These are phyloP conservation scores for Rhizopogon roseolus DNA, from an alignment of 768 basidiomycete genomes.

Conservation along the genomic window DNA sequence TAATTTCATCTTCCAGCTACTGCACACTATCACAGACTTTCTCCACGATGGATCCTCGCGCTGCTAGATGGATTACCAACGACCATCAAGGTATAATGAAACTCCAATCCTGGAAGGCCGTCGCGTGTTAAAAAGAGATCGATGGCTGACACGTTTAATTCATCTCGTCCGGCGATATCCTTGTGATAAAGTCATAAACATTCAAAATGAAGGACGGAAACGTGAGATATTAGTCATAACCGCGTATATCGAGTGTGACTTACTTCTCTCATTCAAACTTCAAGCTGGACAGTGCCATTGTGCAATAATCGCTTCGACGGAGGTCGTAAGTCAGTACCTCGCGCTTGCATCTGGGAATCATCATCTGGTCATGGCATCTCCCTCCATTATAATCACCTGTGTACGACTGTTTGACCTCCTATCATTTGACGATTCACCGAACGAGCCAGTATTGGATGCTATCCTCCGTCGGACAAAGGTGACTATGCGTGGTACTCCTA, in stretches of 20 bases:
- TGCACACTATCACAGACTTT: not conserved
- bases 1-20: not conserved
- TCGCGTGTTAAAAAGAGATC: not conserved
- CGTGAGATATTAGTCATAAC: not conserved
- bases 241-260: not conserved
- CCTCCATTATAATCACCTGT: too few relatives aligned
- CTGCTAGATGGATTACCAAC: not conserved
- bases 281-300: not conserved
- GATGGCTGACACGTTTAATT: not conserved
- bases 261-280: not conserved
- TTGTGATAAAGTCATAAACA: not conserved
- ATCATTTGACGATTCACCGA: too few relatives aligned
- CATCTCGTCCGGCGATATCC: not conserved
- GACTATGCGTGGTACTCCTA: not conserved
- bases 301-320: not conserved
- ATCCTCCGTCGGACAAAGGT: not conserved
- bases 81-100: not conserved
- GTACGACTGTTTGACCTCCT: not conserved
- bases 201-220: not conserved
- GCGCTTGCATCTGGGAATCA: too few relatives aligned
- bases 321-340: not conserved
- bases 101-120: not conserved
- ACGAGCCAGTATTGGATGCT: not conserved
- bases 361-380: not conserved
- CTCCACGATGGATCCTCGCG: slow-evolving; percentile 1